A percentile compares a stretch with the other conserved stretches of the same genome.
Evolutionary conservation across 2,329 filamentous ascomycete species (phyloP).

Genomic region (Emydomyces testavorans): DNA sequence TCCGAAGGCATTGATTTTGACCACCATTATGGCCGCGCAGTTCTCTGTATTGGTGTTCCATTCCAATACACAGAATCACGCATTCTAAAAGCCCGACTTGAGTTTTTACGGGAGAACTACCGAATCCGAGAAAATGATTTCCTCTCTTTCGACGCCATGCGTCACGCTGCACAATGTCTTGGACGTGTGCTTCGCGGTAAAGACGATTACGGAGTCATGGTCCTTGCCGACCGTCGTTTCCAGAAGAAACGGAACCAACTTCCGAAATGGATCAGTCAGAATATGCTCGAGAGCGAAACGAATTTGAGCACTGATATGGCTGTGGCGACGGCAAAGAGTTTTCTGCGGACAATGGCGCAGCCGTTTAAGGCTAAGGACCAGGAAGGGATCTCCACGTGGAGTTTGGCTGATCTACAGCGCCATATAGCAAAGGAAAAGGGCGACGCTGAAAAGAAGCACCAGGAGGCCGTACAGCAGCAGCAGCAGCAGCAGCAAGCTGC

Average conservation of each 20-base stretch:
- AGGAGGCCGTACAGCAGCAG: conserved; percentile 40
- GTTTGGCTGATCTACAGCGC: conserved; percentile 59
- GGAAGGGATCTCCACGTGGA: conserved; percentile 91
- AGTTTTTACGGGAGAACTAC: conserved; percentile 95
- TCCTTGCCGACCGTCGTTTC: conserved; percentile 85
- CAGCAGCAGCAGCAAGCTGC: conserved; percentile 21
- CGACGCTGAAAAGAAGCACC: conserved; percentile 50
- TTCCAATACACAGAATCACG: conserved; percentile 98
- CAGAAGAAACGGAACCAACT: conserved; percentile 82
- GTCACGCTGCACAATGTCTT: conserved; percentile 93
- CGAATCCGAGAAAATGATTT: conserved; percentile 96
- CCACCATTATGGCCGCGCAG: conserved; percentile 92
- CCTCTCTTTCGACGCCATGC: conserved; percentile 96
- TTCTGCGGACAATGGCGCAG: conserved; percentile 82
- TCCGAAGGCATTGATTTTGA: conserved; percentile 98
- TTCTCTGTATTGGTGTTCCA: conserved; percentile 90
- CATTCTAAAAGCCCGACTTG: conserved; percentile 86
- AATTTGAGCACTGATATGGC: conserved; percentile 96
- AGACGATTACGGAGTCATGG: conserved; percentile 99
- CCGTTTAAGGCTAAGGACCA: conserved; percentile 73
- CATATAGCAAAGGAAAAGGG: conserved; percentile 59
- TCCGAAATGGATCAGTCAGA: conserved; percentile 93
- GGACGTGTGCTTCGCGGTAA: conserved; percentile 91
- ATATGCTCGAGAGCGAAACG: conserved; percentile 69
- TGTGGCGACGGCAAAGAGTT: conserved; percentile 75